Evolutionary conservation across 164 flowering plant genomes (phyloP).

Genomic region (Umbellularia californica): DNA sequence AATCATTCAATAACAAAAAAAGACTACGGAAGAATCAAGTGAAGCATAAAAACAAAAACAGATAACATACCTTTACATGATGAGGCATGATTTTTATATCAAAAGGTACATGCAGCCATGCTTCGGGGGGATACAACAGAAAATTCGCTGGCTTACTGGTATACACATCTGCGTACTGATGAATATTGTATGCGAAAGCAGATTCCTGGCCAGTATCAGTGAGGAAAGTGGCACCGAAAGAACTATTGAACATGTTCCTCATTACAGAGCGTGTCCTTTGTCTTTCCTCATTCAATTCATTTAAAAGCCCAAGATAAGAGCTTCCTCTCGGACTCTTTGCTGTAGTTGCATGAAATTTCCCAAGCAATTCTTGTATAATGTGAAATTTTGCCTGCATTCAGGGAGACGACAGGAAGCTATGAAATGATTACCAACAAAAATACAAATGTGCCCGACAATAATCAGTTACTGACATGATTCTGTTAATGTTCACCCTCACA

Average conservation of each 20-base stretch:
- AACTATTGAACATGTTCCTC: conserved; percentile 84
- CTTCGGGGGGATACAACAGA: conserved; percentile 67
- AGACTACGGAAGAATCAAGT: neutral
- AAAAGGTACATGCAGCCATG: conserved; percentile 91
- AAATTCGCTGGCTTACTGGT: conserved; percentile 95
- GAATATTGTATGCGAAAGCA: conserved; percentile 89
- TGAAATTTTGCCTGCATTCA: conserved; percentile 82
- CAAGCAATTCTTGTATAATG: conserved; percentile 85
- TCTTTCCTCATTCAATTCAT: conserved; percentile 73
- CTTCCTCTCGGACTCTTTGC: conserved; percentile 32
- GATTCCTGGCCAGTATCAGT: conserved; percentile 96
- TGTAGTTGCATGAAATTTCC: conserved; percentile 62
- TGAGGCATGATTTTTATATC: conserved; percentile 98
- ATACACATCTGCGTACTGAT: conserved; percentile 93
- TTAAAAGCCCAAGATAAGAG: conserved; percentile 47
- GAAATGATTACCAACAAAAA: neutral
- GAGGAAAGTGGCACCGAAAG: conserved; percentile 93
- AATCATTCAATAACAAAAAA: neutral
- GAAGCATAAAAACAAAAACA: neutral
- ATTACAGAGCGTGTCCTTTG: conserved; percentile 56
- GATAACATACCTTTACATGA: conserved; percentile 75
- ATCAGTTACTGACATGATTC: too few relatives aligned
- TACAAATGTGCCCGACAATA: neutral
- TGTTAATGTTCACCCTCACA: too few relatives aligned
- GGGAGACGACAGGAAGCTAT: neutral